Evolutionary conservation across 2,329 filamentous ascomycete genomes (phyloP).

Genomic region (Penicillium sp.): DNA sequence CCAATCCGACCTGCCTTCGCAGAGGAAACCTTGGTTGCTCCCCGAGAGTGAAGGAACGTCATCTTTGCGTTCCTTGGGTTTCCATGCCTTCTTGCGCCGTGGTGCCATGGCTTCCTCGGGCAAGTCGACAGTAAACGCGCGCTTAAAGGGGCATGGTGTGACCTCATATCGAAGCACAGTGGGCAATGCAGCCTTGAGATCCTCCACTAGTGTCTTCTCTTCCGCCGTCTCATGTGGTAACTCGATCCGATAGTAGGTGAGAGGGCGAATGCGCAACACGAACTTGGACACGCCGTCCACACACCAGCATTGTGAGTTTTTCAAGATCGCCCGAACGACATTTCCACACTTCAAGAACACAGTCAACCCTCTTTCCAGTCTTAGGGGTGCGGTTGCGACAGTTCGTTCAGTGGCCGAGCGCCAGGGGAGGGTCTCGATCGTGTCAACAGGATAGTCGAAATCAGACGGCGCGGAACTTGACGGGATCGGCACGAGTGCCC

Average conservation of each 20-base stretch:
- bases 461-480: conserved; percentile 48
- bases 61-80: conserved; percentile 60
- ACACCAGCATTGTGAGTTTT: conserved; percentile 92
- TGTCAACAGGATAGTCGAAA: conserved; percentile 56
- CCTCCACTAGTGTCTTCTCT: conserved; percentile 67
- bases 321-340: conserved; percentile 83
- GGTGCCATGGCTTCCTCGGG: conserved; percentile 72
- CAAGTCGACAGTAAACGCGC: conserved; percentile 75
- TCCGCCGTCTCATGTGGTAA: conserved; percentile 70
- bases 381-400: conserved; percentile 79
- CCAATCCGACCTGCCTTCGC: conserved; percentile 25
- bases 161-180: conserved; percentile 84
- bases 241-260: conserved; percentile 91
- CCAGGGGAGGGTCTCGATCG: conserved; percentile 73
- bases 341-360: conserved; percentile 86
- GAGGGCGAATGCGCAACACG: conserved; percentile 81
- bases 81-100: conserved; percentile 72
- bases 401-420: conserved; percentile 78
- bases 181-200: conserved; percentile 72
- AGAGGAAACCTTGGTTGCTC: conserved; percentile 23
- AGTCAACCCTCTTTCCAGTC: conserved; percentile 85
- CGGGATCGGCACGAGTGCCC: conserved; percentile 50
- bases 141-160: conserved; percentile 83
- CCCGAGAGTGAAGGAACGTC: conserved; percentile 32
- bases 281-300: conserved; percentile 84